These are phyloP conservation scores for Fusarium tjaetaba DNA, from an alignment of 2,329 filamentous ascomycete species.

Conservation along the genomic window DNA sequence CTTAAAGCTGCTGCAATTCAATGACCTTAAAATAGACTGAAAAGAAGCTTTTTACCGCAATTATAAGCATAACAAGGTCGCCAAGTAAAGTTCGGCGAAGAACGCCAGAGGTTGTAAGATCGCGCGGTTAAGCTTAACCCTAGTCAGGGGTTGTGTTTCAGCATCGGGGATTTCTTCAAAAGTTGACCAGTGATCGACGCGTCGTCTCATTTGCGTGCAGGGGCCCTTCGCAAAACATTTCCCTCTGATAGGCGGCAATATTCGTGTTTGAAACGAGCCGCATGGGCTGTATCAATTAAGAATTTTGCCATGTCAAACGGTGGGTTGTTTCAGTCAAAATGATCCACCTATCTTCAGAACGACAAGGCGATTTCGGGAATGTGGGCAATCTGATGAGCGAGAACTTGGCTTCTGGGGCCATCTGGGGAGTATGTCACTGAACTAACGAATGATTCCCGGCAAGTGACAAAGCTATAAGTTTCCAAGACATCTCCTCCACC, in stretches of 20 bases:
- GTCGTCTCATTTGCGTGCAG: not conserved
- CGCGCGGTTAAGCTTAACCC: slow-evolving; percentile 19
- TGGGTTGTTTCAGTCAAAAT: slow-evolving; percentile 22
- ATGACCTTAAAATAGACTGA: not conserved
- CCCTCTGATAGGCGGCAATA: slow-evolving; percentile 32
- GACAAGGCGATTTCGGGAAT: not conserved
- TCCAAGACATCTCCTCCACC: not conserved
- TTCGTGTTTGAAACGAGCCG: slow-evolving; percentile 21
- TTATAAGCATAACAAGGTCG: not conserved
- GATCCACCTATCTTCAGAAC: not conserved
- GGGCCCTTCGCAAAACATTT: not conserved
- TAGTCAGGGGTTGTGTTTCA: slow-evolving; percentile 32
- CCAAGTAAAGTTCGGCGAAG: not conserved
- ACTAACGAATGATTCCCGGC: not conserved
- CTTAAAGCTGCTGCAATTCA: not conserved
- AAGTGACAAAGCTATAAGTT: slow-evolving; percentile 34
- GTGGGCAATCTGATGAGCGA: not conserved
- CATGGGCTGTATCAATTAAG: slow-evolving; percentile 26
- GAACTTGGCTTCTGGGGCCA: slow-evolving; percentile 4
- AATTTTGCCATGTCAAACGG: slow-evolving; percentile 31
- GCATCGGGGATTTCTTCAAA: not conserved
- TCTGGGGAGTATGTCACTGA: slow-evolving; percentile 4
- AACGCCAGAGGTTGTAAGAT: not conserved
- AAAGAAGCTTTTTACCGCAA: not conserved
- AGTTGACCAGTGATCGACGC: not conserved